phyloP scores from a whole-genome alignment of 1,284 basidiomycete genomes.

The Xanthoconium separans region DNA sequence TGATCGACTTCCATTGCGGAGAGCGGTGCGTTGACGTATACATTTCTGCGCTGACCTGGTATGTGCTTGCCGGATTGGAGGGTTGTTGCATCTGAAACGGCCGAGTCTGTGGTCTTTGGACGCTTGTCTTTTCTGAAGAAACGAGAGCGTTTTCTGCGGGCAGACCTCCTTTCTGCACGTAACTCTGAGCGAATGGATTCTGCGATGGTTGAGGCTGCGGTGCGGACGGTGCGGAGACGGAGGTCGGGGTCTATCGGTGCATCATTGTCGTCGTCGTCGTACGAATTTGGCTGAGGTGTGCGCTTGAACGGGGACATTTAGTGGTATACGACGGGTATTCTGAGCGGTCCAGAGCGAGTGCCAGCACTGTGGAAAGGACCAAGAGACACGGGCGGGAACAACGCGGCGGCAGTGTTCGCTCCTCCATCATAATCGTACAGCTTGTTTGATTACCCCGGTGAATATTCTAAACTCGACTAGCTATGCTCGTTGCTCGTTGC shows the following conservation, averaged over 20 bases:
- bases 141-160: constrained; percentile 51
- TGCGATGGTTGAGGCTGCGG: constrained; percentile 85
- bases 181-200: constrained; percentile 81
- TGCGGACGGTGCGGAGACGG: constrained; percentile 83
- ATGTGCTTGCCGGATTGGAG: constrained; percentile 32
- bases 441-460: background rate
- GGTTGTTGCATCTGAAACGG: constrained; percentile 16
- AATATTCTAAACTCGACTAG: background rate
- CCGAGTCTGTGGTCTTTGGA: constrained; percentile 36
- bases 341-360: background rate
- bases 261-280: constrained; percentile 52
- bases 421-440: background rate
- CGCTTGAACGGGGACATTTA: constrained; percentile 35
- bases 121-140: constrained; percentile 61
- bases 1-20: constrained; percentile 64
- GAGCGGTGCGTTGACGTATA: constrained; percentile 78
- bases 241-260: constrained; percentile 77
- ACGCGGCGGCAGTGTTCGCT: background rate
- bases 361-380: constrained; percentile 6
- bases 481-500: too few species aligned
- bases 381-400: background rate
- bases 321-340: constrained; percentile 7
- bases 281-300: constrained; percentile 25
- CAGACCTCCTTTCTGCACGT: constrained; percentile 61
- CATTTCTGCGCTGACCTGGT: constrained; percentile 62